Evolutionary conservation across 1,139 yeast genomes (phyloP), one percentile per base, ranked within the genome.

Genomic region (Komagataea norvegica): DNA sequence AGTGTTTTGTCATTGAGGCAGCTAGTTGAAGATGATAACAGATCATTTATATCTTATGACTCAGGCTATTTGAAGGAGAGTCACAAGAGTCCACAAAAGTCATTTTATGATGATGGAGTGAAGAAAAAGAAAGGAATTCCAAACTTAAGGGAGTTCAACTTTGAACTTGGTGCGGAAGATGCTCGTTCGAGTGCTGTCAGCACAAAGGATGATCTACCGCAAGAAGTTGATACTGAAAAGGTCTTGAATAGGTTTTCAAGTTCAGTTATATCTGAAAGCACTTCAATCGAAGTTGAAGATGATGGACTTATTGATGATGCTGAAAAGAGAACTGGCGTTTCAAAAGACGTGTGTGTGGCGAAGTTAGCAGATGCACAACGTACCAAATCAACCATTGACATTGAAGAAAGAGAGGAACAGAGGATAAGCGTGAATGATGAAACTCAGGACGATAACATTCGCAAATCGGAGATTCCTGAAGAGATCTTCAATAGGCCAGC

Each of bases 1-100:
- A 51, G 52, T 37, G 55, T 53, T 8, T 10, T 51, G 2, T 50
- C 56, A 10, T 34, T 53, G n/a, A 51, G 46, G 23, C 47, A 47
- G 13, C 38, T 42, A 17, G 18, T 38, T 25, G 43, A 43, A 6
- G 30, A 34, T 14, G 40, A 42, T 17, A 30, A 14, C 18, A 48
- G 36, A 30, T 49, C 55, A 2, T 49, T 47, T 33, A 28, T 48
- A 6, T 48, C 57, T 2, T 49, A 51, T 32, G 51, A 48, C 18
- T 52, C 55, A 1, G 21, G 32, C 1, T 40, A 25, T 13, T 41
- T 52, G 3, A 38, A 28, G 23, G 28, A 31, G 6, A 36, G 32
- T 10, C 19, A 13, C n/a, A 21, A 33, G 31, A 18, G 15, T 9
- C 29, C 28, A 25, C 13, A 17, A 26, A 28, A 22, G n/a, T 21